Percentiles rank a stretch among this genome's conserved stretches.
phyloP scores from a whole-genome alignment of 176 grass and related monocot species.

The Oryza brachyantha region DNA sequence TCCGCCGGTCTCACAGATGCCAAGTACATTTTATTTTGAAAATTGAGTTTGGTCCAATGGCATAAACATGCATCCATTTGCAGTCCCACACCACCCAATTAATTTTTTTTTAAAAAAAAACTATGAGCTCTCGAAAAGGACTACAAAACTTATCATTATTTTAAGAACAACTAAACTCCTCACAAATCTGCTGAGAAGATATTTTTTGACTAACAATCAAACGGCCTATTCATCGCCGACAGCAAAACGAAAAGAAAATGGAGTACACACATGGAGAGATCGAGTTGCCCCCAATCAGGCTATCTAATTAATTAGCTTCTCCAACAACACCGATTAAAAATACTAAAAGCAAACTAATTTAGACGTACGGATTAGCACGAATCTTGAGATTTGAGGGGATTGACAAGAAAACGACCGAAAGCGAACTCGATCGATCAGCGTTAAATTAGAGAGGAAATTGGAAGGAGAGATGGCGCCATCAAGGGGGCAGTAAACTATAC shows the following conservation, averaged over 20 bases:
- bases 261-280: neutral
- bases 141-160: neutral
- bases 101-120: too few species aligned
- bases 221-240: slow-evolving; percentile 1
- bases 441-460: neutral
- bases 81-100: too few species aligned
- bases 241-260: neutral
- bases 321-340: neutral
- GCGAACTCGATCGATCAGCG: neutral
- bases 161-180: neutral
- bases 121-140: neutral
- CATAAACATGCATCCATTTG: neutral
- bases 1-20: too few species aligned
- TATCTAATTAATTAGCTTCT: neutral
- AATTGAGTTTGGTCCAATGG: neutral
- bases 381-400: neutral
- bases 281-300: neutral
- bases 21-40: too few species aligned
- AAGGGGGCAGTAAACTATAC: too few species aligned
- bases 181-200: neutral
- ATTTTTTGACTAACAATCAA: slow-evolving; percentile 9
- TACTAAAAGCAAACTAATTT: neutral
- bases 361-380: neutral
- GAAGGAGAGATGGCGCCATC: slow-evolving; percentile 21
- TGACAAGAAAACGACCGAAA: neutral